These are phyloP conservation scores for Fusarium sp. DNA, from an alignment of 2,329 filamentous ascomycete genomes.

Conservation along the genomic window DNA sequence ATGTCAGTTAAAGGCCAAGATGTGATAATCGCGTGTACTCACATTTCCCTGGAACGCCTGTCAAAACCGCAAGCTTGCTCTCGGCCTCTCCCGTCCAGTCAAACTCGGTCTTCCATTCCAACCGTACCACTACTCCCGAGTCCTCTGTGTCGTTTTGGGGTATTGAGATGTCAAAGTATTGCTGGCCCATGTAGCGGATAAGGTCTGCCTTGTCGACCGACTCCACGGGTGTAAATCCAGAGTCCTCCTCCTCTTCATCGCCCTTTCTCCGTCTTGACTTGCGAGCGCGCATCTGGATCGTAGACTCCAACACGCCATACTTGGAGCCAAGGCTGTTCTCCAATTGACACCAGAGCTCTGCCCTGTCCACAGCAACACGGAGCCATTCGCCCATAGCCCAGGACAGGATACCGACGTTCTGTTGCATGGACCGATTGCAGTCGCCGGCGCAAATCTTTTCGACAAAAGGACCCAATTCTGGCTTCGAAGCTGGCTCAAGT, in stretches of 20 bases:
- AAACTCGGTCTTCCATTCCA: slow-evolving; percentile 74
- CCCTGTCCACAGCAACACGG: slow-evolving; percentile 69
- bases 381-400: slow-evolving; percentile 80
- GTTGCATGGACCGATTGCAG: slow-evolving; percentile 59
- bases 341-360: slow-evolving; percentile 71
- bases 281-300: slow-evolving; percentile 38
- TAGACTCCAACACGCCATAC: slow-evolving; percentile 41
- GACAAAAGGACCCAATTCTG: slow-evolving; percentile 68
- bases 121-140: slow-evolving; percentile 57
- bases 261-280: slow-evolving; percentile 40
- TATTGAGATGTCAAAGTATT: slow-evolving; percentile 59
- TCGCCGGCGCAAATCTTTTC: slow-evolving; percentile 53
- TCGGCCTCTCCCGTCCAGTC: slow-evolving; percentile 80
- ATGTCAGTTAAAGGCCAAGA: slow-evolving; percentile 24
- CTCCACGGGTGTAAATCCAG: slow-evolving; percentile 1
- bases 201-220: slow-evolving; percentile 55
- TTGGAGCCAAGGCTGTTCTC: slow-evolving; percentile 58
- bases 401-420: slow-evolving; percentile 69
- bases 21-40: slow-evolving; percentile 50
- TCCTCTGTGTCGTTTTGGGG: slow-evolving; percentile 47
- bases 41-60: slow-evolving; percentile 73
- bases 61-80: slow-evolving; percentile 65
- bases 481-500: slow-evolving; percentile 68
- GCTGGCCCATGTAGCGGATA: slow-evolving; percentile 64
- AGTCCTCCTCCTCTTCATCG: slow-evolving; percentile 37